These are phyloP conservation scores for Scytalidium lignicola DNA, from an alignment of 2,329 filamentous ascomycete genomes.

Conservation along the genomic window DNA sequence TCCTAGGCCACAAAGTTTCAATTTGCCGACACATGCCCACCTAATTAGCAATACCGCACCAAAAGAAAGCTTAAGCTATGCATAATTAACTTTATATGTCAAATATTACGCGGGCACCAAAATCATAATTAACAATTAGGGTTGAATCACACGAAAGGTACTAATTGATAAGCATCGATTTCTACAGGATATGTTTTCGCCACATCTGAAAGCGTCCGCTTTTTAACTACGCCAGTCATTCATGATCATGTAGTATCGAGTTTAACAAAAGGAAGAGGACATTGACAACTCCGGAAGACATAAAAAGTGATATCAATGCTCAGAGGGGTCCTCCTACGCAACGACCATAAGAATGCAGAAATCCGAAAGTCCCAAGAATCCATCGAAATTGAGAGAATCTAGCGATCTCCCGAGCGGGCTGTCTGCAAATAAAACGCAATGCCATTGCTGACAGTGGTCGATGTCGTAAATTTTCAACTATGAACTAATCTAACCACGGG, in stretches of 20 bases:
- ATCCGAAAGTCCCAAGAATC: slow-evolving; percentile 24
- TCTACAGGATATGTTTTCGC: slow-evolving; percentile 25
- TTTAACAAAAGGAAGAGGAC: slow-evolving; percentile 22
- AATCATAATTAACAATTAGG: not conserved
- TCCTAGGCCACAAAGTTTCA: no score
- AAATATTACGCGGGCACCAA: not conserved
- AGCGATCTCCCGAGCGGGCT: slow-evolving; percentile 12
- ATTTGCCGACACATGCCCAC: no score
- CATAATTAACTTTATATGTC: no score
- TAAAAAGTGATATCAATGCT: slow-evolving; percentile 41
- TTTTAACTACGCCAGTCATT: slow-evolving; percentile 31
- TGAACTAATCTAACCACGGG: slow-evolving; percentile 33
- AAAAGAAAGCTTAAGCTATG: no score
- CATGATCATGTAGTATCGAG: slow-evolving; percentile 25
- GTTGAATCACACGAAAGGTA: not conserved
- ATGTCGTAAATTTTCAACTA: slow-evolving; percentile 16
- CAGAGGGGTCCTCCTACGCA: slow-evolving; percentile 36
- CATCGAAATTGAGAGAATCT: slow-evolving; percentile 13
- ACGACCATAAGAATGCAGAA: slow-evolving; percentile 37
- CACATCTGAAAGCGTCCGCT: slow-evolving; percentile 23
- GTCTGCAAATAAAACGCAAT: slow-evolving; percentile 21
- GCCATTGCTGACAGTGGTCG: slow-evolving; percentile 25
- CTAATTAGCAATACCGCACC: no score
- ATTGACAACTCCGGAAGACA: slow-evolving; percentile 23
- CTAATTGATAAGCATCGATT: slow-evolving; percentile 19